phyloP scores from a whole-genome alignment of 2,329 filamentous ascomycete genomes.

The Diaporthe longicolla region DNA sequence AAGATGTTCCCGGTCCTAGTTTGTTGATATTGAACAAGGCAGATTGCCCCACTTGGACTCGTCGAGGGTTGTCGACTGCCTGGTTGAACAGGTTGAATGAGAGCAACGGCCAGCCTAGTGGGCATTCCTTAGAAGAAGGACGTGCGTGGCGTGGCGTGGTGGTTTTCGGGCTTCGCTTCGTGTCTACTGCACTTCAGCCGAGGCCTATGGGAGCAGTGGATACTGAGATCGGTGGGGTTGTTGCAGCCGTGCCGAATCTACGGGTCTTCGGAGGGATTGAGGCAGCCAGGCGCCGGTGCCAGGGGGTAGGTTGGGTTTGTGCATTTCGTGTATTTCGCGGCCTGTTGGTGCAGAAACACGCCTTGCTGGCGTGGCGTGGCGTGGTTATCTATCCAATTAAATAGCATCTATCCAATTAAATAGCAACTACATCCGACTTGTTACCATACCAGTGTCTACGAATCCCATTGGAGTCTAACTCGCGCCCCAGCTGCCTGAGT shows the following conservation, averaged over 20 bases:
- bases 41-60: not conserved
- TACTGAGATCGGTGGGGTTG: constrained; percentile 3
- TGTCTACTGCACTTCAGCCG: not conserved
- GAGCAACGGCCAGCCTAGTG: not conserved
- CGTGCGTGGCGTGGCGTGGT: not conserved
- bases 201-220: constrained; percentile 15
- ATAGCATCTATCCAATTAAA: too few species aligned
- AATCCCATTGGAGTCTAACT: not conserved
- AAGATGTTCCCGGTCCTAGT: not conserved
- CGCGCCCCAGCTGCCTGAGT: not conserved
- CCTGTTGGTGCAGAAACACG: not conserved
- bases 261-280: not conserved
- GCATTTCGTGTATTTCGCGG: not conserved
- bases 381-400: too few species aligned
- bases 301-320: not conserved
- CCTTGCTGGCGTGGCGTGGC: too few species aligned
- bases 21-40: not conserved
- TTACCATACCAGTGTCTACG: too few species aligned
- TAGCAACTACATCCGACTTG: too few species aligned
- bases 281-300: not conserved
- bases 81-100: not conserved
- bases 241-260: constrained; percentile 6
- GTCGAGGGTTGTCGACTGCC: not conserved
- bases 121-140: not conserved
- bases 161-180: constrained; percentile 13